Evolutionary conservation across 495 filamentous ascomycete species (phyloP).

Genomic region (Cairneyella variabilis): DNA sequence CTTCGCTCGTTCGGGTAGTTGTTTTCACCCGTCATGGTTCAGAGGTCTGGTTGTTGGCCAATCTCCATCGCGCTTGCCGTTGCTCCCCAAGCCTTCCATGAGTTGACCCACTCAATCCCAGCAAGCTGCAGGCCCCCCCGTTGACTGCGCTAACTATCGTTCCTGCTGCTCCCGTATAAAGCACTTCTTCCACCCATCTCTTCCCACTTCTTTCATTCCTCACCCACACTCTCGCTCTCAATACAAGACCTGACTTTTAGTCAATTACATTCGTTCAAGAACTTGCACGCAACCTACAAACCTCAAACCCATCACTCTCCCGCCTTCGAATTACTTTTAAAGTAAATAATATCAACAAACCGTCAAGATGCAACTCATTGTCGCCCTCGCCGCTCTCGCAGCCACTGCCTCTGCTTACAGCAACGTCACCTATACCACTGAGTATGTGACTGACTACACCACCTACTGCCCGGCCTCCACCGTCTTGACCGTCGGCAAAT

Average conservation of each 20-base stretch:
- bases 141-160: neutral
- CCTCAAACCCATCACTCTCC: slow-evolving; percentile 17
- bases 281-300: slow-evolving; percentile 16
- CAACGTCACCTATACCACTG: slow-evolving; percentile 57
- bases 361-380: slow-evolving; percentile 29
- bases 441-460: slow-evolving; percentile 74
- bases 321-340: slow-evolving; percentile 39
- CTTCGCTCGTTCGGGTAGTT: neutral
- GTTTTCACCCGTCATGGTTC: neutral
- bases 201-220: slow-evolving; percentile 19
- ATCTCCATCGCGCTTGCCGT: neutral
- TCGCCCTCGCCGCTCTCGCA: slow-evolving; percentile 48
- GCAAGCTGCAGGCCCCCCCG: neutral
- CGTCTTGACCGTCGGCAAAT: slow-evolving; percentile 59
- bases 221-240: slow-evolving; percentile 45
- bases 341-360: slow-evolving; percentile 37
- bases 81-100: neutral
- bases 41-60: too few species aligned
- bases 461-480: slow-evolving; percentile 85
- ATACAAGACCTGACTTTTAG: slow-evolving; percentile 50
- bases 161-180: slow-evolving; percentile 18
- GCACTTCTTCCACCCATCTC: slow-evolving; percentile 17
- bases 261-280: slow-evolving; percentile 57
- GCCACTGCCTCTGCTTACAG: slow-evolving; percentile 55
- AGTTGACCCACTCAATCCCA: neutral